Percentiles rank a stretch among this genome's conserved stretches.
phyloP scores from a whole-genome alignment of 257 asterid species.

The Perilla frutescens region DNA sequence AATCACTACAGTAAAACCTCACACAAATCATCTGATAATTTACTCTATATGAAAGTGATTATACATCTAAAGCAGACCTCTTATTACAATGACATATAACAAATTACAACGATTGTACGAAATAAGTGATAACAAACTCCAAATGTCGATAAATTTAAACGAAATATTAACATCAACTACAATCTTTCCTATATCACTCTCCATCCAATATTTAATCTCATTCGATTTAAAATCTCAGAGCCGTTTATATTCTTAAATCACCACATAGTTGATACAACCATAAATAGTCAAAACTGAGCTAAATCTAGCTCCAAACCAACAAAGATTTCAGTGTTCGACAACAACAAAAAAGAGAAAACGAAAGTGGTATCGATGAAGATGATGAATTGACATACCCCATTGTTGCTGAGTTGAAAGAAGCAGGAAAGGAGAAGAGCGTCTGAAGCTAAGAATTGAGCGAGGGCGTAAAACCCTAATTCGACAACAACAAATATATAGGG shows the following conservation, averaged over 20 bases:
- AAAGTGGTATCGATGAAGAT: background rate
- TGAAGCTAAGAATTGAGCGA: conserved; percentile 4
- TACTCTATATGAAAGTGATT: background rate
- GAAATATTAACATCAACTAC: background rate
- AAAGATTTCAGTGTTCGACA: background rate
- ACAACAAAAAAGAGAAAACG: background rate
- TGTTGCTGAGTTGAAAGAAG: conserved; percentile 40
- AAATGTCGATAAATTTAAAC: background rate
- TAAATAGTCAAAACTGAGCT: background rate
- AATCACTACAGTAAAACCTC: background rate
- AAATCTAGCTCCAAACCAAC: background rate
- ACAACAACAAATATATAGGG: background rate
- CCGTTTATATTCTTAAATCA: background rate
- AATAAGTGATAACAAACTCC: too few species aligned
- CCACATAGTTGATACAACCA: background rate
- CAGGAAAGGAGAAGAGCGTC: conserved; percentile 22
- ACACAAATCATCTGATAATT: background rate
- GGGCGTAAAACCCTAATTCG: conserved; percentile 29
- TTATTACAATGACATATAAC: background rate
- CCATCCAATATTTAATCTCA: background rate
- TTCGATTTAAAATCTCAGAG: conserved; percentile 1
- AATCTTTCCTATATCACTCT: background rate
- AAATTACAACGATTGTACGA: background rate
- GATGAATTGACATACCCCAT: conserved; percentile 51
- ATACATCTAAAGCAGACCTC: background rate